Evolutionary conservation across 2,329 filamentous ascomycete species (phyloP), one percentile per base, ranked within the genome.

Genomic region (Phialemonium atrogriseum): DNA sequence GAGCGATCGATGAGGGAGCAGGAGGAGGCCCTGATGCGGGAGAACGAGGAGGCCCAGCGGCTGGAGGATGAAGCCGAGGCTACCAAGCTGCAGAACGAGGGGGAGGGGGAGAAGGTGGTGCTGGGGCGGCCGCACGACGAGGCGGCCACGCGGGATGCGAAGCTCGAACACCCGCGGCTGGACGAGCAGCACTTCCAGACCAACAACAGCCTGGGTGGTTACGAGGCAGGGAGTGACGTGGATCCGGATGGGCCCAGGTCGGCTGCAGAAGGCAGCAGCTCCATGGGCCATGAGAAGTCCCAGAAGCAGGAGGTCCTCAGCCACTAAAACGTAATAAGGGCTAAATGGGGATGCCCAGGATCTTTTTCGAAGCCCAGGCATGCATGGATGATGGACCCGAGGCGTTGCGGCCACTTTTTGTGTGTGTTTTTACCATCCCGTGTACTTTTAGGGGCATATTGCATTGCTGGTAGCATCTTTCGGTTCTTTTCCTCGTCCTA

Each of bases 1-100:
- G 59, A 66, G 37, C 50, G 55, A 32, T 59, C 55, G 17, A 58
- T 70, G 37, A 59, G 56, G 27, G 63, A 69, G 39, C 66, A 72
- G 48, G 67, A 70, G 42, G 60, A 65, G 43, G 66, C 58, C 16
- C 49, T 72, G 10, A 52, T 66, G 48, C 57, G 60, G 24, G 68
- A 73, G 51, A 70, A 72, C 38, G 70, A 73, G 43, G 70, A 73
- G 43, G 68, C 66, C 1, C 60, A 71, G 42, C 54, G 67, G 35
- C 52, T 70, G 14, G 67, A 68, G 33, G 68, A 69, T 30, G 66
- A 68, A 38, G 62, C 58, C 27, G 51, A 30, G 16, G 30, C 38
- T 16, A 35, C 36, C 10, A 26, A 24, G 24, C 20, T 31, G 19
- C 25, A 30, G 11, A 33, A 30, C 11, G 23, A 56, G 26, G 55